Evolutionary conservation across 768 basidiomycete genomes (phyloP), one percentile per base, ranked within the genome.

Genomic region (Amanita muscaria): DNA sequence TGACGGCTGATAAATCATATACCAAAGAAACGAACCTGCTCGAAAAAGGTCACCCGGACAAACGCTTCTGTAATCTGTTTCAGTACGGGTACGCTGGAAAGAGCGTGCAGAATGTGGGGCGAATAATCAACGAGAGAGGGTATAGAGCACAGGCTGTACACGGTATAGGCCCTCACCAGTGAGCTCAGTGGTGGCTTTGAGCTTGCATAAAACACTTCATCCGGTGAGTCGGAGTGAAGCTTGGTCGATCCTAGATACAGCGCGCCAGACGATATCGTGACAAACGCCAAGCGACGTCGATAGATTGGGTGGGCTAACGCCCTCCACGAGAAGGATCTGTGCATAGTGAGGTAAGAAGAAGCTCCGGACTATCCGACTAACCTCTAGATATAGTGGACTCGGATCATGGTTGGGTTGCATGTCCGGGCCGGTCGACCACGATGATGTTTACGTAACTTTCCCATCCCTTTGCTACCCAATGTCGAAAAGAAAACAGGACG

Each of bases 11-110:
- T 30, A 44, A 27, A 11, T 30, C 22, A 53, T 15, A 12, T 11
- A 9, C 29, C 23, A 5, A 7, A 11, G 8, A 25, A 29, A 50
- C 72, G 23, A 50, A 83, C 86, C 65, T 93, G 91, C 36, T 76
- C 72, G 55, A 91, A 94, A 67, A 96, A 94, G 0, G 91, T 93
- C 8, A 70, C 62, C 32, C 87, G 71, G 4, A 94, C 83, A 43
- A 87, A 57, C 1, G 66, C 67, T 55, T 89, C 80, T 1, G 83
- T 80, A 31, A 89, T 53, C 44, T 74, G 66, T 47, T 69, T 75
- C 0, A 92, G 37, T 1, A 83, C 72, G n/a, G 83, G 74, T 1
- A 79, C 62, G 32, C 68, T 65, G 4, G 70, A 60, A 12, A 82
- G 54, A 2, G 66, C 53, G 10, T 73, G 62, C 33, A 96, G 68